A percentile compares a stretch with the other conserved stretches of the same genome.
Conservation (phyloP, 2,329 filamentous ascomycete species). For the Cercospora beticola region DNA sequence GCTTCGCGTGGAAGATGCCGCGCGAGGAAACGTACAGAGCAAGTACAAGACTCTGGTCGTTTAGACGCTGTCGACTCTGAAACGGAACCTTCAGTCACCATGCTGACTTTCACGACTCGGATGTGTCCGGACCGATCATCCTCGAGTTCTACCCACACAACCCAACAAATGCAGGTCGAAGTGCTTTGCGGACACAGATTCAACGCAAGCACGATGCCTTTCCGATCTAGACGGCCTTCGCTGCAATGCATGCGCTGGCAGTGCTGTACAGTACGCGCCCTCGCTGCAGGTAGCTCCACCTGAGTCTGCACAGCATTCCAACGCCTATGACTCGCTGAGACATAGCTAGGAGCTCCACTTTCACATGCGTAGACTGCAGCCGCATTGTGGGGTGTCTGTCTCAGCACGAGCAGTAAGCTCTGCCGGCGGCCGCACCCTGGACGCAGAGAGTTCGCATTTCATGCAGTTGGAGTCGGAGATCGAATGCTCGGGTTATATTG, state of each 20-base stretch:
- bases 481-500: not conserved
- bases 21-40: not conserved
- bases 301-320: not conserved
- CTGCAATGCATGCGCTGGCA: not conserved
- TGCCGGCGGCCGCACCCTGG: not conserved
- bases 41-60: not conserved
- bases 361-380: not conserved
- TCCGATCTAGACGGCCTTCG: not conserved
- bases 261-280: not conserved
- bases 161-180: not conserved
- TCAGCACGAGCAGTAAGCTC: not conserved
- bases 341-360: not conserved
- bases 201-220: not conserved
- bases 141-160: not conserved
- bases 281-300: not conserved
- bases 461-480: not conserved
- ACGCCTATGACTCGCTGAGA: not conserved
- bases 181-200: not conserved
- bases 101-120: not conserved
- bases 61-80: not conserved
- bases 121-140: not conserved
- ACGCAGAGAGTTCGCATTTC: constrained; percentile 7
- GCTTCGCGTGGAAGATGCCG: not conserved
- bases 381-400: constrained; percentile 1
- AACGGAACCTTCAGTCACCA: not conserved